Base-by-base conservation (phyloP, 2,329 filamentous ascomycete species). In the Diaporthe helianthi region DNA sequence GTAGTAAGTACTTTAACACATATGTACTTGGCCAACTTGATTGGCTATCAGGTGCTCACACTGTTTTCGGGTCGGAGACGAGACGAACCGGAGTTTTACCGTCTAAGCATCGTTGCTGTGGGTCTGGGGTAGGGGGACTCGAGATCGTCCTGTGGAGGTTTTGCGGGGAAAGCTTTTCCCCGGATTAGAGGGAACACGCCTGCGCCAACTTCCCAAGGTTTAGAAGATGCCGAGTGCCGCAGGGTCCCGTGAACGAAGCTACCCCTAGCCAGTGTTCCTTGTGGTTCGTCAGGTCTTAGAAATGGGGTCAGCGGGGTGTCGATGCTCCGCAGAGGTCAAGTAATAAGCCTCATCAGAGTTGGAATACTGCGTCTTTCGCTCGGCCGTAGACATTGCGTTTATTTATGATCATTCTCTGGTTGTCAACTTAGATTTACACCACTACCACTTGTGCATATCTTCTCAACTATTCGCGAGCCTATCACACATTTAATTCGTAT, bases 101-200 rank as follows among this genome's bases (percentile, higher is more conserved):
- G 41, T 2, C 12, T 19, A 22, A 17, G 53, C 17, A 41, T 24
- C 19, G 55, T 24, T 6, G 58, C 29, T 13, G 41, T 47, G 41
- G 66, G 22, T 68, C 66, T 4, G 55, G 67, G 58, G 67, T 65
- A 58, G 29, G 12, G 41, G 41, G 17, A 12, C 19, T 24, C 17
- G n/a, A n/a, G n/a, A n/a, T n/a, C n/a, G 12, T n/a, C 17, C 36
- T 63, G 58, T 63, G 58, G 31, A 41, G 38, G 22, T 54, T 36
- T 29, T 65, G 67, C 67, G 67, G 67, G 67, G 67, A 69, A 69
- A 65, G n/a, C 19, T 31, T 65, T 54, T 44, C n/a, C 60, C 52
- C 67, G 22, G 58, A 2, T 36, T 24, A 22, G 38, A 22, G 5
- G 31, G 15, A 8, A n/a, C 33, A 29, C 2, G 9, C 24, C 26